phyloP scores from a whole-genome alignment of 371 early-diverging fungal species.

The Mortierella sp. region DNA sequence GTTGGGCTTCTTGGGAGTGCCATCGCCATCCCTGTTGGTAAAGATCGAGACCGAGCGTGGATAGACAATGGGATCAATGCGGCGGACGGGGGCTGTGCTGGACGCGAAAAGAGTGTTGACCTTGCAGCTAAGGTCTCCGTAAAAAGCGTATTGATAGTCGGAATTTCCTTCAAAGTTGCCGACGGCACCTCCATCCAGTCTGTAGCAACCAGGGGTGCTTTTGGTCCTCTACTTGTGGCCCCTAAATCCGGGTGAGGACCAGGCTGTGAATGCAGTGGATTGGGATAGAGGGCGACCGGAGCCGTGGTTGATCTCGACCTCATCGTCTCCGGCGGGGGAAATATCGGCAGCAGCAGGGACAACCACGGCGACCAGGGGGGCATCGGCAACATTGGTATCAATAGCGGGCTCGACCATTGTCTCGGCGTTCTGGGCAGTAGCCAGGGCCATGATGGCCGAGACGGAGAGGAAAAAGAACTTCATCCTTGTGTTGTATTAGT shows the following conservation, averaged over 20 bases:
- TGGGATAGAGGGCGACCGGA: background rate
- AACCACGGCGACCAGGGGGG: background rate
- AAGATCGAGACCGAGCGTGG: slow-evolving; percentile 33
- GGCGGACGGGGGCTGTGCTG: slow-evolving; percentile 17
- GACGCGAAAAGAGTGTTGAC: slow-evolving; percentile 15
- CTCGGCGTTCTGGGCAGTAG: slow-evolving; percentile 10
- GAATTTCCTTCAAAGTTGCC: slow-evolving; percentile 32
- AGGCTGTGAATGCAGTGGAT: slow-evolving; percentile 22
- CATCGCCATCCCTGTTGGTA: background rate
- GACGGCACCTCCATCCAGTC: slow-evolving; percentile 45
- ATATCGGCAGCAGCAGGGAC: background rate
- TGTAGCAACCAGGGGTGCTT: slow-evolving; percentile 37
- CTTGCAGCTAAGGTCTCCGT: slow-evolving; percentile 19
- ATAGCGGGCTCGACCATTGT: slow-evolving; percentile 1
- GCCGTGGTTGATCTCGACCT: background rate
- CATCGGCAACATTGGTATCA: background rate
- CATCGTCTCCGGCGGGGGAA: background rate
- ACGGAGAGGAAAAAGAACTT: slow-evolving; percentile 32
- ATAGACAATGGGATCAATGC: slow-evolving; percentile 37
- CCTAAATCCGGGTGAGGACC: slow-evolving; percentile 41
- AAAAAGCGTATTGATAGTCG: slow-evolving; percentile 25
- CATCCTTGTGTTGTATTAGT: slow-evolving; percentile 12
- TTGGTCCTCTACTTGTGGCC: slow-evolving; percentile 37
- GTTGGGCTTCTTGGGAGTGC: background rate
- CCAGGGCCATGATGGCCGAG: slow-evolving; percentile 25